Evolutionary conservation across 139 green algal species (phyloP), one percentile per base, ranked within the genome.

Genomic region (Pleodorina starrii): DNA sequence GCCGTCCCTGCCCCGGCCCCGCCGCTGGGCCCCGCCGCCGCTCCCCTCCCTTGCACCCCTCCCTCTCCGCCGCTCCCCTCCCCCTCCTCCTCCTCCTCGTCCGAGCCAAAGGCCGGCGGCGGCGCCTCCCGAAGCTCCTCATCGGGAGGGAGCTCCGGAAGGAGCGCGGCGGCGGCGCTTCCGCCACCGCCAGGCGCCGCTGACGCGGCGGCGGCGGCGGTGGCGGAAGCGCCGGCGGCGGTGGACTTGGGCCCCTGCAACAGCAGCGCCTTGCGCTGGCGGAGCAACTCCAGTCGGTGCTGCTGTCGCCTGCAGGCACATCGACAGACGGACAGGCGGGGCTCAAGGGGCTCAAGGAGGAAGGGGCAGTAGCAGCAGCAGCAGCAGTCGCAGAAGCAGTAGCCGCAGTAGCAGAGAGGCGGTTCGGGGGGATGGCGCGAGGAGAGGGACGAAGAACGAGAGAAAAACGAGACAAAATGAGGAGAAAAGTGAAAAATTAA

Each of bases 81-180:
- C 29, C 9, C 60, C 14, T 57, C 81, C 44, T 79, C 63, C 35
- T 29, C 82, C 6, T 87, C 81, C 2, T 66, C 60, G 12, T 77
- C 60, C 14, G 79, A 76, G 6, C 32, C 63, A 25, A 88, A 88
- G 19, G 63, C 66, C 5, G 82, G 82, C 43, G 63, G 63, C 9
- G 82, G 82, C 23, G 82, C 82, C 46, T 88, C 82, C 19, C 82
- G 42, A 17, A 88, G 82, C 82, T 88, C 82, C 10, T 88, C 82
- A 35, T 88, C 82, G 17, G 25, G 6, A 0, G 82, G 82, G 16
- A 88, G 66, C 19, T 80, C 82, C 23, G 82, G 80, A 10, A 75
- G 7, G 3, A 51, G 32, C 14, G 2, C 57, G 10, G 40, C 9
- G 27, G 57, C 21, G 21, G 16, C 54, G 79, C 23, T 38, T 27